Conservation (phyloP, 805 yeast genomes). For the Candida arabinofermentans region DNA sequence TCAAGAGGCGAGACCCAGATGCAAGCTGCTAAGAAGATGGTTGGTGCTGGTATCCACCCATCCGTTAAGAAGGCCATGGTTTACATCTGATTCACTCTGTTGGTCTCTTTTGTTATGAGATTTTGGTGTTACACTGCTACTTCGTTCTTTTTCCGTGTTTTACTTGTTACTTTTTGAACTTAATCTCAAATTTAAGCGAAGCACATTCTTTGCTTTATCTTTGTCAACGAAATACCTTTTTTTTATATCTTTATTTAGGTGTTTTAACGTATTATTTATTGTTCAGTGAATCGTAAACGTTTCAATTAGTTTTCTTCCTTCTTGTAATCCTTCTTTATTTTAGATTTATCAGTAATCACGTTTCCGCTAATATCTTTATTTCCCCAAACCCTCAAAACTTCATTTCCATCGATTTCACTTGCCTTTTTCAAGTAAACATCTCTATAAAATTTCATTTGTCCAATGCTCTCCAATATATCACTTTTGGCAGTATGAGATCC, state of each 20-base stretch:
- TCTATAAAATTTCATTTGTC: conserved; percentile 73
- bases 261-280: too few species aligned
- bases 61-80: conserved; percentile 19
- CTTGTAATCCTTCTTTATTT: not conserved
- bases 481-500: conserved; percentile 80
- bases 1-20: conserved; percentile 9
- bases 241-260: too few species aligned
- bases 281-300: too few species aligned
- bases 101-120: too few species aligned
- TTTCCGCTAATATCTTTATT: conserved; percentile 1
- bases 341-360: not conserved
- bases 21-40: conserved; percentile 14
- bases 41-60: conserved; percentile 17
- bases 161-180: too few species aligned
- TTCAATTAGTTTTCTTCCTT: not conserved
- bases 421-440: conserved; percentile 51
- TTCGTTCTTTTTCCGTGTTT: not conserved
- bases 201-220: too few species aligned
- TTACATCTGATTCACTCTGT: conserved; percentile 12
- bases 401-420: conserved; percentile 12
- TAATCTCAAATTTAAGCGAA: too few species aligned
- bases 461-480: conserved; percentile 87
- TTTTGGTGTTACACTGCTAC: not conserved
- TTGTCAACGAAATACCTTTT: too few species aligned
- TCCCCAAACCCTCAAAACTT: not conserved